Conservation (phyloP, 192 early-diverging fungal species). For the Coemansia biformis region DNA sequence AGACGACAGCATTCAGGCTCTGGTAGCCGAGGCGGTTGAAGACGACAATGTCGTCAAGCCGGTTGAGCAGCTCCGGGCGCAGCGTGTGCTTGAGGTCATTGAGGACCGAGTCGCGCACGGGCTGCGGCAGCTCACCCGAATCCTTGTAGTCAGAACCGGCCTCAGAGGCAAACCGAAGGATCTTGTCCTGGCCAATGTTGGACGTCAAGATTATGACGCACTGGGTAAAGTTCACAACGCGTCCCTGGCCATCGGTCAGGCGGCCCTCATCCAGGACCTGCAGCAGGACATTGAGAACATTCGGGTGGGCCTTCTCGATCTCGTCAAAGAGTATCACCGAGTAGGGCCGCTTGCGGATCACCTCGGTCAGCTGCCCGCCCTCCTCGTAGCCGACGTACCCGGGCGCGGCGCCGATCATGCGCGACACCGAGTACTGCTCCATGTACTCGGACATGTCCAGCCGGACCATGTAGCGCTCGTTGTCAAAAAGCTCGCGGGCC, state of each 20-base stretch:
- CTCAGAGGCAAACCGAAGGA: conserved; percentile 42
- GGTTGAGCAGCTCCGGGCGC: conserved; percentile 94
- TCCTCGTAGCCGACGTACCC: conserved; percentile 97
- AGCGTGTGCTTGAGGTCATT: conserved; percentile 70
- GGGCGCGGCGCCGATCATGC: conserved; percentile 91
- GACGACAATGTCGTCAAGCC: conserved; percentile 89
- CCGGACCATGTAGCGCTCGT: conserved; percentile 90
- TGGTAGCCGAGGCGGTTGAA: conserved; percentile 65
- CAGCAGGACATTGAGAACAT: conserved; percentile 73
- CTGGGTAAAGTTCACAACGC: conserved; percentile 91
- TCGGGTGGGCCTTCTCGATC: conserved; percentile 93
- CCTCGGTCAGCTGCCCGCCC: conserved; percentile 94
- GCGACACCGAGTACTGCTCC: conserved; percentile 81
- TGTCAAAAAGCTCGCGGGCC: conserved; percentile 89
- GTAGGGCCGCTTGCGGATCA: conserved; percentile 86
- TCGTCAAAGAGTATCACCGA: conserved; percentile 95
- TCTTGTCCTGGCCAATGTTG: conserved; percentile 71
- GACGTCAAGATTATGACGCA: conserved; percentile 93
- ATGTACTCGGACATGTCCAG: conserved; percentile 99
- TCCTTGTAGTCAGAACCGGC: conserved; percentile 17
- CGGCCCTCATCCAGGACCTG: conserved; percentile 92
- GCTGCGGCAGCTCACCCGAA: conserved; percentile 33
- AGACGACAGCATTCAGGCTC: conserved; percentile 67
- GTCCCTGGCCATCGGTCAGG: conserved; percentile 91
- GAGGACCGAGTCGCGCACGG: conserved; percentile 65